A percentile compares a stretch with the other conserved stretches of the same genome.
Conservation (phyloP, 495 filamentous ascomycete species). For the Aeminium ludgeri region DNA sequence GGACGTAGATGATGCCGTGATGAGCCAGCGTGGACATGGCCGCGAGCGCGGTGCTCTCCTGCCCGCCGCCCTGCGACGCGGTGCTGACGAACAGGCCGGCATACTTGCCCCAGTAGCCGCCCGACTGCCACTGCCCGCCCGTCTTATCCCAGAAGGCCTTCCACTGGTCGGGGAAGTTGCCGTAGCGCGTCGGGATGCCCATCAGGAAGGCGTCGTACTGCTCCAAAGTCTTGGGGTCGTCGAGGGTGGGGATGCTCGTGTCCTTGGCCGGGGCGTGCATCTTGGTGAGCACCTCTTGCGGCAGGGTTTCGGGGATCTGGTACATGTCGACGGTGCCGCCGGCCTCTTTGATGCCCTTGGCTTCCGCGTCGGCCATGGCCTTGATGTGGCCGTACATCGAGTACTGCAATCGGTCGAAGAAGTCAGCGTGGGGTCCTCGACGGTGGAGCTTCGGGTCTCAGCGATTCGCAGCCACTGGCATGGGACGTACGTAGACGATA, state of each 20-base stretch:
- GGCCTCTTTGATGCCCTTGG: slow-evolving; percentile 74
- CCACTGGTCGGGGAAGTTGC: slow-evolving; percentile 96
- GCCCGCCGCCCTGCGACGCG: slow-evolving; percentile 68
- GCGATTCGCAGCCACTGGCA: background rate
- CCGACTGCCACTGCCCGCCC: slow-evolving; percentile 36
- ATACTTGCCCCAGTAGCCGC: slow-evolving; percentile 77
- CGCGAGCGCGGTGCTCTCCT: slow-evolving; percentile 73
- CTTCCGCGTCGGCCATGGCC: slow-evolving; percentile 73
- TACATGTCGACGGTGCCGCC: slow-evolving; percentile 64
- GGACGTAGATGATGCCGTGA: slow-evolving; percentile 92
- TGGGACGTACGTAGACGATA: slow-evolving; percentile 61
- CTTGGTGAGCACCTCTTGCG: slow-evolving; percentile 61
- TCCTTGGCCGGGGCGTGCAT: slow-evolving; percentile 79
- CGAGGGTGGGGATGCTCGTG: slow-evolving; percentile 43
- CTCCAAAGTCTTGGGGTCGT: slow-evolving; percentile 35
- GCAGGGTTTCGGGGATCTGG: slow-evolving; percentile 83
- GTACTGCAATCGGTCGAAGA: slow-evolving; percentile 42
- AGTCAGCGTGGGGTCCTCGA: background rate
- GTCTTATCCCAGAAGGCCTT: slow-evolving; percentile 80
- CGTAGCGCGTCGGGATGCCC: slow-evolving; percentile 94
- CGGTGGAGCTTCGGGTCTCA: background rate
- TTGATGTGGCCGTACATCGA: slow-evolving; percentile 90
- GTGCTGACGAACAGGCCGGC: slow-evolving; percentile 85
- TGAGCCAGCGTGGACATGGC: slow-evolving; percentile 78
- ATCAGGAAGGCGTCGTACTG: slow-evolving; percentile 66